Percentiles rank a stretch among this genome's conserved stretches.
Evolutionary conservation across 768 basidiomycete genomes (phyloP).

Genomic region (Podaxis pistillaris): DNA sequence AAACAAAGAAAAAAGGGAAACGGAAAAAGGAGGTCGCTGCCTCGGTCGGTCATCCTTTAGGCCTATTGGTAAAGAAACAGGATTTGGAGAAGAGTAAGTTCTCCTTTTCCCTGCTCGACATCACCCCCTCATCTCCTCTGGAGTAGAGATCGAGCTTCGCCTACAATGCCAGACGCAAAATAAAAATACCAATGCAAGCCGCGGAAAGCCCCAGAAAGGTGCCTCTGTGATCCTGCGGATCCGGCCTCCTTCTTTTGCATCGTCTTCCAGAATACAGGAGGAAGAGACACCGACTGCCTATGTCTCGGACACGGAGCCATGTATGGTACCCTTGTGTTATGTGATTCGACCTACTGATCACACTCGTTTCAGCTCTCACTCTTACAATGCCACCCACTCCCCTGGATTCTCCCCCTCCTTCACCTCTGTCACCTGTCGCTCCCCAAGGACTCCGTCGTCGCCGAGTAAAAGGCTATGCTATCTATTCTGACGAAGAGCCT

Average conservation of each 20-base stretch:
- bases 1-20: slow-evolving; percentile 62
- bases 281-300: not conserved
- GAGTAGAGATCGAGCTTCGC: slow-evolving; percentile 40
- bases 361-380: not conserved
- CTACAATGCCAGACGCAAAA: slow-evolving; percentile 39
- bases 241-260: slow-evolving; percentile 20
- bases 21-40: slow-evolving; percentile 55
- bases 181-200: slow-evolving; percentile 29
- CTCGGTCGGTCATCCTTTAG: slow-evolving; percentile 42
- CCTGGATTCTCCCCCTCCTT: slow-evolving; percentile 15
- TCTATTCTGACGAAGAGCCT: slow-evolving; percentile 42
- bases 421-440: slow-evolving; percentile 14
- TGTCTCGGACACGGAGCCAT: slow-evolving; percentile 6
- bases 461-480: slow-evolving; percentile 35
- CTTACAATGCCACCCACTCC: slow-evolving; percentile 7
- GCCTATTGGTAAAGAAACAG: slow-evolving; percentile 51
- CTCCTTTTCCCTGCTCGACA: not conserved
- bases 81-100: slow-evolving; percentile 43
- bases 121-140: slow-evolving; percentile 9
- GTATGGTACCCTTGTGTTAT: not conserved
- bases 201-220: slow-evolving; percentile 43
- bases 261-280: not conserved
- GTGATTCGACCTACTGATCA: not conserved
- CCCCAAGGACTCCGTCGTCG: slow-evolving; percentile 25
- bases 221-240: slow-evolving; percentile 27